Conservation (phyloP, 1,284 basidiomycete species). For the Pterulicium gracile region DNA sequence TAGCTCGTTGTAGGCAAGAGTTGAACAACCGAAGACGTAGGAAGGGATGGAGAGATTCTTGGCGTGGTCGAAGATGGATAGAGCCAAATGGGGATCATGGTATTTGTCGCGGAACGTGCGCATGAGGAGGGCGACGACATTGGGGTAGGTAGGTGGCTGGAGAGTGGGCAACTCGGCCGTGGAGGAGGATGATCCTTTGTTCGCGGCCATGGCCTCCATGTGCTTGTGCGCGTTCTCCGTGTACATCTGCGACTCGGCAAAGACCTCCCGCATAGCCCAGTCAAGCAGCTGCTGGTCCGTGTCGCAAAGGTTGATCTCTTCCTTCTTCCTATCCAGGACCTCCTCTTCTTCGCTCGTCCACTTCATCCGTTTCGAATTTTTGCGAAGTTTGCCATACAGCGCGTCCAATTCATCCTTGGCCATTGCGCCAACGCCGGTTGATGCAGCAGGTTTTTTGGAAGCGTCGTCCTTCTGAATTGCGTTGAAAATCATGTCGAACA, state of each 20-base stretch:
- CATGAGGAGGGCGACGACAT: constrained; percentile 68
- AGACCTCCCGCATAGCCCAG: constrained; percentile 69
- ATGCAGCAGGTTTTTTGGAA: constrained; percentile 11
- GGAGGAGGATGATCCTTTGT: constrained; percentile 10
- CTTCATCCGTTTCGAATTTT: constrained; percentile 33
- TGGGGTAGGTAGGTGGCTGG: constrained; percentile 59
- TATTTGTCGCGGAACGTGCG: constrained; percentile 66
- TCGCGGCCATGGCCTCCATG: constrained; percentile 16
- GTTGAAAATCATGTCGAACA: constrained; percentile 64
- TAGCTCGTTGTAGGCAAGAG: constrained; percentile 77
- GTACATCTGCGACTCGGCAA: constrained; percentile 41
- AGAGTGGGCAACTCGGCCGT: constrained; percentile 24
- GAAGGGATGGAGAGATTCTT: constrained; percentile 62
- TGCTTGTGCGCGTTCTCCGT: constrained; percentile 34
- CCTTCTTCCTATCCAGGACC: constrained; percentile 64
- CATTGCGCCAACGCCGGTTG: constrained; percentile 15
- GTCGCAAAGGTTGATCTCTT: constrained; percentile 60
- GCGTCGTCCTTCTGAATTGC: constrained; percentile 18
- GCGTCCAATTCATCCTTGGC: constrained; percentile 24
- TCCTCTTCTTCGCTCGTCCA: constrained; percentile 44
- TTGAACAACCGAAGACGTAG: constrained; percentile 81
- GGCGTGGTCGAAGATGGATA: constrained; percentile 77
- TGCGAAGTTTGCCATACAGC: constrained; percentile 37
- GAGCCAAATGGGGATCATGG: constrained; percentile 67
- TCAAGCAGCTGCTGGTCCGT: constrained; percentile 65